Evolutionary conservation across 768 basidiomycete genomes (phyloP), one percentile per base, ranked within the genome.

Genomic region (Tremella mesenterica): DNA sequence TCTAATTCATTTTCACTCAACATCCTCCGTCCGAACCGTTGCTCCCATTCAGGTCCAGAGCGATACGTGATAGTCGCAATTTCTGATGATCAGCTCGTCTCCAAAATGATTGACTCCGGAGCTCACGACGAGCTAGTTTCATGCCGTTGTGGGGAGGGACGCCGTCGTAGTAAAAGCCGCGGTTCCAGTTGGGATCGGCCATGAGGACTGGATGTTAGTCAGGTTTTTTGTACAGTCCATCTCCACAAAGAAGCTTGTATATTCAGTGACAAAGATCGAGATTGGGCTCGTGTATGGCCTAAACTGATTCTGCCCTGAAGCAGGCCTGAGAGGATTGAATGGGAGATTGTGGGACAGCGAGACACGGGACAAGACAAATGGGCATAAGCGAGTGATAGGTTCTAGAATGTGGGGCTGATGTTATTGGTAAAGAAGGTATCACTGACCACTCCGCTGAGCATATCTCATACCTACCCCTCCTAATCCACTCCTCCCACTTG

Each of bases 131-230:
- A 25, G 95, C 95, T 18, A 99, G 81, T 72, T 99, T 99, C 91
- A 99, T 96, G 26, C 95, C 95, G 1, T 84, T 87, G 70, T 99
- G 95, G 0, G 95, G 95, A 1, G 95, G 95, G n/a, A 92, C 71
- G 7, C 80, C 79, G 54, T 93, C 88, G 70, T 99, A 99, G 72
- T 99, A 99, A 74, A 93, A 97, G 3, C 95, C 95, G 30, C 90
- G 84, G 57, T 97, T 99, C 95, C 95, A 99, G 59, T 97, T 96
- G 0, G 93, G 93, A 74, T 99, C 95, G 1, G 93, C 87, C 95
- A 99, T 99, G 49, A 99, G 81, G 16, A 99, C 95, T n/a, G n/a
- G 30, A 7, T 25, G 44, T 59, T 53, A 59, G 30, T 44, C 25
- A 51, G 12, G 39, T n/a, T n/a, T n/a, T n/a, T n/a, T n/a, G n/a